Evolutionary conservation across 176 grass and related monocot genomes (phyloP).

Genomic region (Zizania latifolia): DNA sequence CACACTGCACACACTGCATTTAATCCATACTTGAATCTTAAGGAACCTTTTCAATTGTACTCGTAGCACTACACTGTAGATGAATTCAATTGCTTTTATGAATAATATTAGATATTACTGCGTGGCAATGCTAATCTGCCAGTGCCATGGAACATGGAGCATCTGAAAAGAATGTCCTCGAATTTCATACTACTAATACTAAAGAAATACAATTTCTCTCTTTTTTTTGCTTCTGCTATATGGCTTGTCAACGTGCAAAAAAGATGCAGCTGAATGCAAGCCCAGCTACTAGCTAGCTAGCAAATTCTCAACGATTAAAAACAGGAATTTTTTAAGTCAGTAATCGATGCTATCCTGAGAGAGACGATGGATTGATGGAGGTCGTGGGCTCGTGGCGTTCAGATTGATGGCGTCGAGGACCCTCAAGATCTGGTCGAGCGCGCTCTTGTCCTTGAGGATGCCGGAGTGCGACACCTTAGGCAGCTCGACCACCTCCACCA

Average conservation of each 20-base stretch:
- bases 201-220: not conserved
- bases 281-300: not conserved
- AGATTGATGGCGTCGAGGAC: slow-evolving; percentile 50
- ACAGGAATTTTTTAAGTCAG: too few species aligned
- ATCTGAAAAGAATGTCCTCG: not conserved
- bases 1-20: not conserved
- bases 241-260: not conserved
- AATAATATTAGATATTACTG: not conserved
- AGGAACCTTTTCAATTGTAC: not conserved
- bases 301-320: not conserved
- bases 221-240: not conserved
- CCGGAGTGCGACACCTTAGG: slow-evolving; percentile 50
- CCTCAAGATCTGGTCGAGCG: slow-evolving; percentile 49
- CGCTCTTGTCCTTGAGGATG: slow-evolving; percentile 59
- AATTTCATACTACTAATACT: not conserved
- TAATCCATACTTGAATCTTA: slow-evolving; percentile 13
- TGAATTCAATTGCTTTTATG: not conserved
- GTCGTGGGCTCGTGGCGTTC: slow-evolving; percentile 23
- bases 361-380: not conserved
- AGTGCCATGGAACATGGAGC: too few species aligned
- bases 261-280: not conserved
- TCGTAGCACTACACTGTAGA: not conserved
- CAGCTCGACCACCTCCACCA: slow-evolving; percentile 59
- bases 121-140: not conserved
- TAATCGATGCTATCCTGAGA: not conserved